These are phyloP conservation scores for Selenicereus undatus DNA, from an alignment of 148 eudicot species.

Conservation along the genomic window DNA sequence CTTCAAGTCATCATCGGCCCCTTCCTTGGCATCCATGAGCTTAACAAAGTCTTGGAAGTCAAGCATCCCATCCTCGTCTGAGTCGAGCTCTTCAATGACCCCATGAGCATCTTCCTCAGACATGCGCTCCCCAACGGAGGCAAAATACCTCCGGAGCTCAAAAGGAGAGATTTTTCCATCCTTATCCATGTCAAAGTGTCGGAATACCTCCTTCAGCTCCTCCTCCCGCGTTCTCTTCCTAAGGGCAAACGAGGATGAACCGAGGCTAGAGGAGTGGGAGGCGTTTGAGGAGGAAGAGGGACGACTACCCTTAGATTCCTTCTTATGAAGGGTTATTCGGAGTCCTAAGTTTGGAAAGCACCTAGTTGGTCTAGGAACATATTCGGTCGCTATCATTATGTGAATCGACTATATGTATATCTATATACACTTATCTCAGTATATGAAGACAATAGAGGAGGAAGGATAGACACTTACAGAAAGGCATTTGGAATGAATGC, in stretches of 20 bases:
- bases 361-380: slow-evolving; percentile 34
- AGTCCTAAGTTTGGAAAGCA: slow-evolving; percentile 39
- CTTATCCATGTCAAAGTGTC: slow-evolving; percentile 48
- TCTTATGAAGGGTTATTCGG: slow-evolving; percentile 30
- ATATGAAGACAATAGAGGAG: too few relatives aligned
- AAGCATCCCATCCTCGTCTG: slow-evolving; percentile 52
- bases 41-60: slow-evolving; percentile 52
- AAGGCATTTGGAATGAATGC: too few relatives aligned
- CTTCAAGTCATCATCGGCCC: slow-evolving; percentile 49
- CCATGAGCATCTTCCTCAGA: slow-evolving; percentile 56
- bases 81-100: slow-evolving; percentile 55
- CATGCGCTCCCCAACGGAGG: slow-evolving; percentile 55
- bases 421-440: not conserved
- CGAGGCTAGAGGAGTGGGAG: slow-evolving; percentile 15
- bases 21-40: slow-evolving; percentile 45
- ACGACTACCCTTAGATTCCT: slow-evolving; percentile 19
- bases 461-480: too few relatives aligned
- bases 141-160: slow-evolving; percentile 54
- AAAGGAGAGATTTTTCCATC: slow-evolving; percentile 66
- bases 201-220: slow-evolving; percentile 52
- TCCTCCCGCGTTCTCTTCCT: slow-evolving; percentile 40
- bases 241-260: slow-evolving; percentile 25
- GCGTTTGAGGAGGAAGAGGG: slow-evolving; percentile 6
- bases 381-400: slow-evolving; percentile 28
- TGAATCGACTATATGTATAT: not conserved